A percentile compares a stretch with the other conserved stretches of the same genome.
These are phyloP conservation scores for Colletotrichum karsti DNA, from an alignment of 2,329 filamentous ascomycete genomes.

Conservation along the genomic window DNA sequence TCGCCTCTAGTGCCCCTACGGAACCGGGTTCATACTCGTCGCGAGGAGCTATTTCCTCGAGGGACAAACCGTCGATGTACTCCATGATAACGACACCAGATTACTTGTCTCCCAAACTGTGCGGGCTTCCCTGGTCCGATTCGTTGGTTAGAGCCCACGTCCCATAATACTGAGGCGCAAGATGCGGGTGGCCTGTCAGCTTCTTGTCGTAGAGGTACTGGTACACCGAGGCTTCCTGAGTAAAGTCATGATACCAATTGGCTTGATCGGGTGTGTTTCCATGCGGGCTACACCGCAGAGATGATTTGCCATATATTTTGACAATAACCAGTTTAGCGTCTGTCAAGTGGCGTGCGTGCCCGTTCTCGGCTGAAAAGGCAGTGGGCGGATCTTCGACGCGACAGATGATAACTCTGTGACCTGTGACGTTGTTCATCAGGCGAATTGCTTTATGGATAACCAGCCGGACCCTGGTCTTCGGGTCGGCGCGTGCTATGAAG, in stretches of 20 bases:
- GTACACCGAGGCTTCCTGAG: background rate
- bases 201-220: background rate
- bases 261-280: background rate
- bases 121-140: background rate
- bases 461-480: background rate
- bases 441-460: background rate
- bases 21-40: background rate
- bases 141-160: background rate
- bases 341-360: background rate
- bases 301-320: too few relatives aligned
- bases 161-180: background rate
- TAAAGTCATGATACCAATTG: background rate
- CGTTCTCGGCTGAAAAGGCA: background rate
- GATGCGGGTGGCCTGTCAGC: background rate
- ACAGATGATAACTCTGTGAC: background rate
- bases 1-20: background rate
- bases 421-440: accelerated
- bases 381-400: background rate
- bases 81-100: background rate
- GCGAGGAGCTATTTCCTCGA: background rate
- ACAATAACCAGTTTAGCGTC: background rate
- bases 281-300: too few relatives aligned
- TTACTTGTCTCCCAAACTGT: background rate
- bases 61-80: background rate
- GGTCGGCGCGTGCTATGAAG: background rate